phyloP scores from a whole-genome alignment of 208 protist species.

The Trypanosoma boissoni region DNA sequence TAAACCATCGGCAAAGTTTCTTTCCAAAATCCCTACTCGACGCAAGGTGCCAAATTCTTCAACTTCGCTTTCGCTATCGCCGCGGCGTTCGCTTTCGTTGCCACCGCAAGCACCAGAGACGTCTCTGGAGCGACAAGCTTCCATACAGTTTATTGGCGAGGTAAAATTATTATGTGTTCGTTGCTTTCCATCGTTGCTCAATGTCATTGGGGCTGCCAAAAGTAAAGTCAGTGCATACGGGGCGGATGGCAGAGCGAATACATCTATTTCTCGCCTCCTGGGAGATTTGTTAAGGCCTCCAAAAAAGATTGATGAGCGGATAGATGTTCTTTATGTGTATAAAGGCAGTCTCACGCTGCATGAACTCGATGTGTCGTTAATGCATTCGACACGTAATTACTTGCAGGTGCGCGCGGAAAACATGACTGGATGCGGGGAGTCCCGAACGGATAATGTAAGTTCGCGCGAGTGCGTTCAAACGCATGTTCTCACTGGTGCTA shows the following conservation, averaged over 20 bases:
- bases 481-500: conserved; percentile 69
- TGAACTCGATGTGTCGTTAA: conserved; percentile 48
- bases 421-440: conserved; percentile 61
- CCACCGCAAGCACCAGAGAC: too few relatives aligned
- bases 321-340: conserved; percentile 26
- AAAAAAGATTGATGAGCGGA: background rate
- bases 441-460: conserved; percentile 46
- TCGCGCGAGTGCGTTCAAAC: conserved; percentile 84
- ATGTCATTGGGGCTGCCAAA: conserved; percentile 9
- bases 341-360: conserved; percentile 70
- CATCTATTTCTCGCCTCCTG: background rate
- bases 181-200: conserved; percentile 34
- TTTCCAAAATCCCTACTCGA: conserved; percentile 40
- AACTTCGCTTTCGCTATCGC: too few relatives aligned
- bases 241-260: background rate
- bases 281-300: background rate
- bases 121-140: conserved; percentile 27
- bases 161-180: conserved; percentile 31
- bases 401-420: conserved; percentile 54
- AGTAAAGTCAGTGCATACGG: conserved; percentile 1
- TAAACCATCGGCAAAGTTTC: conserved; percentile 50
- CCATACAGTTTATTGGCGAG: conserved; percentile 65
- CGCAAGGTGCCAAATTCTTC: background rate
- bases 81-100: too few relatives aligned
- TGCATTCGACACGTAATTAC: conserved; percentile 68